Evolutionary conservation across 2,329 filamentous ascomycete species (phyloP).

Genomic region (Colletotrichum sp.): DNA sequence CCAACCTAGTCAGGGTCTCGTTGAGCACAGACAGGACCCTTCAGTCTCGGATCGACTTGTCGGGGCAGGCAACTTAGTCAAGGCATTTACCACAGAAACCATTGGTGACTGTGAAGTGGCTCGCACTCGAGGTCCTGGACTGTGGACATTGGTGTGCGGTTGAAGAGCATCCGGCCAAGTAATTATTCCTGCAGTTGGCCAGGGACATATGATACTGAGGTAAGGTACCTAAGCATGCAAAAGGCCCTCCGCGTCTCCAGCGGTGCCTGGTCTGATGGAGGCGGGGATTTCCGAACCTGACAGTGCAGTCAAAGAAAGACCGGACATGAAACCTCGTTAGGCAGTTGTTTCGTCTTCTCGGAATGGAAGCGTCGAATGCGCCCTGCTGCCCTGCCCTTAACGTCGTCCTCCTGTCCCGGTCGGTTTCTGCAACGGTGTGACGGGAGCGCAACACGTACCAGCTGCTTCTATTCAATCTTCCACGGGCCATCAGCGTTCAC

Average conservation of each 20-base stretch:
- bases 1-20: neutral
- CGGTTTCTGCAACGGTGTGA: neutral
- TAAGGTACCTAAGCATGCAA: neutral
- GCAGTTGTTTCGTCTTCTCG: neutral
- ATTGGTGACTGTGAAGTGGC: neutral
- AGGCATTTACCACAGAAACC: neutral
- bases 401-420: neutral
- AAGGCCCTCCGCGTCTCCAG: neutral
- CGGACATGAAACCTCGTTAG: slow-evolving; percentile 7
- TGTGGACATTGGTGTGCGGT: neutral
- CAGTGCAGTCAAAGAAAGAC: neutral
- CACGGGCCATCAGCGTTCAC: neutral
- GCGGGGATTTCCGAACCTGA: neutral
- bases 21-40: slow-evolving; percentile 1
- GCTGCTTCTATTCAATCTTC: neutral
- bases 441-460: neutral
- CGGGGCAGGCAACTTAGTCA: slow-evolving; percentile 5
- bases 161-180: neutral
- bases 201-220: neutral
- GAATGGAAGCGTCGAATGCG: neutral
- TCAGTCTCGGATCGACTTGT: neutral
- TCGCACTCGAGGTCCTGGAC: neutral
- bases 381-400: neutral
- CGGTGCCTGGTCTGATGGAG: neutral
- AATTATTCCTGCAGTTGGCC: neutral